Evolutionary conservation across 164 flowering plant species (phyloP).

Genomic region (Chloranthus sessilifolius): DNA sequence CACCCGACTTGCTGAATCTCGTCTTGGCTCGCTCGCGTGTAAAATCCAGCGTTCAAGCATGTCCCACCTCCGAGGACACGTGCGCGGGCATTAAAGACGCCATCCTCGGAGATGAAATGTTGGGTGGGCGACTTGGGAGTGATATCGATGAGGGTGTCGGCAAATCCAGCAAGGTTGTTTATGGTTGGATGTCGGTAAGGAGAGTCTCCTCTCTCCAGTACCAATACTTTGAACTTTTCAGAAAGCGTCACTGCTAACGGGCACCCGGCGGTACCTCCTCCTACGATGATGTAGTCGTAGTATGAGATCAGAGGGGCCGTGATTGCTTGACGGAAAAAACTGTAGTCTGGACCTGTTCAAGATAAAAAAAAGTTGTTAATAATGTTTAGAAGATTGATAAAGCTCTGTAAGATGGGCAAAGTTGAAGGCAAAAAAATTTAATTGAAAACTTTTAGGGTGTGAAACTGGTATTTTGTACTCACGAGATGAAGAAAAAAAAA

Average conservation of each 20-base stretch:
- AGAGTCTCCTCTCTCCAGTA: slow-evolving; percentile 63
- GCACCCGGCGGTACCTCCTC: slow-evolving; percentile 94
- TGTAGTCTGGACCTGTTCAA: too few species aligned
- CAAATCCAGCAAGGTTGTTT: slow-evolving; percentile 64
- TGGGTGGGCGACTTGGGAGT: slow-evolving; percentile 64
- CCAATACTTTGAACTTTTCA: slow-evolving; percentile 36
- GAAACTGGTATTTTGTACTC: too few species aligned
- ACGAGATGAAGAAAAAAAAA: too few species aligned
- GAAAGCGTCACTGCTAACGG: slow-evolving; percentile 87
- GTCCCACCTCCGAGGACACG: slow-evolving; percentile 90
- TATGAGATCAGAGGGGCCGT: too few species aligned
- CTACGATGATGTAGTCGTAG: slow-evolving; percentile 85
- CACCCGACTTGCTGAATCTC: slow-evolving; percentile 34
- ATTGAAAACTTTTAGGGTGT: too few species aligned
- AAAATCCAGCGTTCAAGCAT: slow-evolving; percentile 86
- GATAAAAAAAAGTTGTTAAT: too few species aligned
- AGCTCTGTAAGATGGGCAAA: too few species aligned
- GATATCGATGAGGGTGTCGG: slow-evolving; percentile 36
- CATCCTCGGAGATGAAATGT: slow-evolving; percentile 74
- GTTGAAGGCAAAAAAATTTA: too few species aligned
- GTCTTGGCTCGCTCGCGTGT: slow-evolving; percentile 53
- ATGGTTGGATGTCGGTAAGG: slow-evolving; percentile 9
- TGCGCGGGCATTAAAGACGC: slow-evolving; percentile 77
- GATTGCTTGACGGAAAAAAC: too few species aligned
- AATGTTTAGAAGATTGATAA: too few species aligned